Evolutionary conservation across 2,329 filamentous ascomycete genomes (phyloP), one percentile per base, ranked within the genome.

Genomic region (Geosmithia morbida): DNA sequence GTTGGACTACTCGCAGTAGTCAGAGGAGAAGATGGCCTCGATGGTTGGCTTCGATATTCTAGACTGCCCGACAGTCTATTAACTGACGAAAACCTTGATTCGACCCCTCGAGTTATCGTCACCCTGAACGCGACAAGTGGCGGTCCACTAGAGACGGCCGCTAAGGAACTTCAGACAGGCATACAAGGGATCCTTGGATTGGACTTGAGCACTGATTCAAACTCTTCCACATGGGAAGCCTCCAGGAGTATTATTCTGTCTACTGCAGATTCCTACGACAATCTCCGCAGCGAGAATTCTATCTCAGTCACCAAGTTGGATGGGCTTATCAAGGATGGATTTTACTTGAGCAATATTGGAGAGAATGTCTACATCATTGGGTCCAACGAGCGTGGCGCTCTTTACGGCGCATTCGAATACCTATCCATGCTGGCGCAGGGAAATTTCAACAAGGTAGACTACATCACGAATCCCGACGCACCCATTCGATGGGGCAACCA

Each of bases 401-500:
- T 86, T 1, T 85, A 85, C 53, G 82, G 82, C 7, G 69, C 81
- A 4, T 85, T 83, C 54, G 74, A 83, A 51, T 85, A 83, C 52
- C 68, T 86, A 10, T 79, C 76, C 1, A 69, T 74, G 58, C 65
- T 86, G n/a, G 76, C 72, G 1, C 79, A 79, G 57, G 74, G 70
- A 20, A 72, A 79, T 43, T 65, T 77, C 49, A 67, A 68, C 0
- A 53, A 66, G 1, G 66, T 70, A 0, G 57, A 69, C 4, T 69
- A 70, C 44, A 61, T 69, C 2, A 71, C 69, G 8, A 82, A 74
- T 51, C 79, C 80, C 0, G 68, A 71, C 48, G 77, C 74, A 0
- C 74, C 74, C 0, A 73, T 86, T 41, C 71, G 82, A 52, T 85
- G 81, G 82, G 72, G 77, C 0, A 85, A 86, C 55, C 74, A 86